Percentiles rank a stretch among this genome's conserved stretches.
phyloP scores from a whole-genome alignment of 345 rosid species.

The Salix arbutifolia region DNA sequence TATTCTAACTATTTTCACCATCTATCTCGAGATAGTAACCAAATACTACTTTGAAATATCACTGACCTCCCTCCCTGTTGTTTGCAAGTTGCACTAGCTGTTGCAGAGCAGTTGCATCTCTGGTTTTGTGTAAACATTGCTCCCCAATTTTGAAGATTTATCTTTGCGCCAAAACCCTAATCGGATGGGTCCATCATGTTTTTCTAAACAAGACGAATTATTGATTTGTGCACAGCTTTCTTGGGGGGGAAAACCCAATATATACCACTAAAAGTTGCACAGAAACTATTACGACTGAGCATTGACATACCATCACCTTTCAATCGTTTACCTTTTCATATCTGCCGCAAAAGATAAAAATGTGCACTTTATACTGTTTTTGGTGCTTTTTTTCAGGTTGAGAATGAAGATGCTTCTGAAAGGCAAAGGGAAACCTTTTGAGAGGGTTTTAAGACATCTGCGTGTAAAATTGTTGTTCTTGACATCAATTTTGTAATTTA shows the following conservation, averaged over 20 bases:
- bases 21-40: too few relatives aligned
- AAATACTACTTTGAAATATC: neutral
- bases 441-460: conserved; percentile 1
- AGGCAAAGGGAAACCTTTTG: conserved; percentile 37
- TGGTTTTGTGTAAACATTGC: neutral
- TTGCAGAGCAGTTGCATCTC: neutral
- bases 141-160: neutral
- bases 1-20: too few relatives aligned
- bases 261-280: too few relatives aligned
- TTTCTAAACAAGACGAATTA: too few relatives aligned
- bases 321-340: neutral
- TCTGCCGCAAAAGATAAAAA: neutral
- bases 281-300: too few relatives aligned
- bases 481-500: neutral
- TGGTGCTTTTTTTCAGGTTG: conserved; percentile 38
- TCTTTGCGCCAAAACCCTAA: neutral
- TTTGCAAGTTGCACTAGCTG: neutral
- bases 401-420: conserved; percentile 47
- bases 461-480: neutral
- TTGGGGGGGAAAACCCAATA: too few relatives aligned
- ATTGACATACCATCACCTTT: neutral
- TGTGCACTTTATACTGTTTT: neutral
- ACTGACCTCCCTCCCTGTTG: neutral
- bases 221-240: too few relatives aligned
- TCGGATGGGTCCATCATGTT: neutral